Base-by-base conservation (phyloP, 2,329 filamentous ascomycete genomes). In the Lachnellula cervina region DNA sequence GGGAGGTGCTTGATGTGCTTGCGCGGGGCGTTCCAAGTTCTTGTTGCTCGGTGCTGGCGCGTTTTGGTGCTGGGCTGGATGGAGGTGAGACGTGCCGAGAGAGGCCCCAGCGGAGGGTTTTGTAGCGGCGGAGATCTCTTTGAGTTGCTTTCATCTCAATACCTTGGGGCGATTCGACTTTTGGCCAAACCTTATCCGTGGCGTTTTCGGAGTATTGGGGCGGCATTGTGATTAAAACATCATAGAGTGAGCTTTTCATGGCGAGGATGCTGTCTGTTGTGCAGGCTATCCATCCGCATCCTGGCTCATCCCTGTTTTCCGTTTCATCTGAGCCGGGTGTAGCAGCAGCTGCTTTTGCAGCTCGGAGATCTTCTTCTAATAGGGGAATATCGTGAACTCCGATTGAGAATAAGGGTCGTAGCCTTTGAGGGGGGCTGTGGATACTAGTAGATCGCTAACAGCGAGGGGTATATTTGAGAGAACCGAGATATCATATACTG, bases 401-500 rank as follows among this genome's bases (percentile, higher is more conserved):
- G 57, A 99, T 82, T 51, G 87, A 91, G 74, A 97, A 99, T n/a
- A 99, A 80, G 0, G 93, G 88, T 23, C 86, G 82, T 32, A 94
- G 79, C 56, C 90, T 80, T 58, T 88, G 79, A 1, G 82, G 78
- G 84, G 77, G 3, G 82, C 79, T 25, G 79, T 77, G 0, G 80
- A 70, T 19, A 86, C 82, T n/a, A 96, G 77, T 14, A 87, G 74
- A 51, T 91, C 84, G 55, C 81, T 78, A 44, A 91, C 80, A 32
- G 87, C 84, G 38, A 86, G 79, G 28, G 94, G 91, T 44, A 97
- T 87, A 64, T 91, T 96, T 45, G 92, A 91, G 35, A 99, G 78
- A 52, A 97, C 81, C n/a, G 93, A 97, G 51, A 97, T 82, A 70
- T 94, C 85, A 73, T 97, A 99, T 59, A 97, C 94, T 93, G 48